These are phyloP conservation scores for Trichaptum fuscoviolaceum DNA, from an alignment of 768 basidiomycete species.

Conservation along the genomic window DNA sequence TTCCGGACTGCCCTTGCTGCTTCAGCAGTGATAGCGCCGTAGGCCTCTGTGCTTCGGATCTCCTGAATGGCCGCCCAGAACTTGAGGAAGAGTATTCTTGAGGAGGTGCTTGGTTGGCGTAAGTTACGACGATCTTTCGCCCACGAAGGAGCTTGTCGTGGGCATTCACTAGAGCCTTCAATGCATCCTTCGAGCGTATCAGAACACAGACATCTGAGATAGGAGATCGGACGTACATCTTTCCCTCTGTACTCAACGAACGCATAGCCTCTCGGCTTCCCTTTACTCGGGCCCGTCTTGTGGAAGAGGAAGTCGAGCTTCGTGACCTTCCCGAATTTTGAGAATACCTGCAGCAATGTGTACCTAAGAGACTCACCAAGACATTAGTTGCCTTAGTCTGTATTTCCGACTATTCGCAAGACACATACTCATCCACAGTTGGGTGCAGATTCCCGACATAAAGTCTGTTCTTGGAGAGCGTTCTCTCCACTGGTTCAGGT, in stretches of 20 bases:
- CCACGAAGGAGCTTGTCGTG: conserved; percentile 83
- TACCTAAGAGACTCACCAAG: conserved; percentile 45
- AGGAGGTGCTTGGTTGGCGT: conserved; percentile 77
- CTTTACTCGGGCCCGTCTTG: conserved; percentile 82
- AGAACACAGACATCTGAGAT: conserved; percentile 11
- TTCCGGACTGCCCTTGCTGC: conserved; percentile 40
- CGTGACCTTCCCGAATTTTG: conserved; percentile 87
- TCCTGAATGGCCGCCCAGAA: conserved; percentile 5
- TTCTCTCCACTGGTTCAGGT: background rate
- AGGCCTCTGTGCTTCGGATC: conserved; percentile 53
- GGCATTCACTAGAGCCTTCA: conserved; percentile 64
- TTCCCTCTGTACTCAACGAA: conserved; percentile 81
- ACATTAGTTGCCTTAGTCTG: background rate
- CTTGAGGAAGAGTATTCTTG: conserved; percentile 14
- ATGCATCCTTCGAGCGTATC: conserved; percentile 62
- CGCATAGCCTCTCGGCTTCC: conserved; percentile 93
- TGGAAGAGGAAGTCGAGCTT: conserved; percentile 96
- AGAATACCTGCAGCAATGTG: conserved; percentile 82
- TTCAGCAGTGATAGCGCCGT: conserved; percentile 90
- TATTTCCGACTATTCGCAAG: background rate
- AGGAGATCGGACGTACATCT: conserved; percentile 55
- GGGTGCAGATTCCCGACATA: conserved; percentile 89
- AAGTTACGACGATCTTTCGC: conserved; percentile 85
- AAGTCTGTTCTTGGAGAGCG: conserved; percentile 55
- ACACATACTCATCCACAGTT: conserved; percentile 75